Conservation (phyloP, 108 stramenopile genomes). For the Halocafeteria seosinensis region DNA sequence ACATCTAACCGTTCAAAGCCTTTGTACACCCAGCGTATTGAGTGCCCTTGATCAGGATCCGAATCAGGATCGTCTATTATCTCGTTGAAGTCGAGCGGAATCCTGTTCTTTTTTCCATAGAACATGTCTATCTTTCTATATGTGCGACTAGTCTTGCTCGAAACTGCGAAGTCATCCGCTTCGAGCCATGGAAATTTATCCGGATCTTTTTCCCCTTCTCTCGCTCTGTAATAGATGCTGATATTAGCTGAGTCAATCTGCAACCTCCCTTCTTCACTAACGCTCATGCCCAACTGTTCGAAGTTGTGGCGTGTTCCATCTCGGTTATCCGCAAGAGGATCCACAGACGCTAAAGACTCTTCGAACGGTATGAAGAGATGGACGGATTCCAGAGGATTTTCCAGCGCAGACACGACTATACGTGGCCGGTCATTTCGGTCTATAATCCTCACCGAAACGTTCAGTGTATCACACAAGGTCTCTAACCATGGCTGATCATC, state of each 20-base stretch:
- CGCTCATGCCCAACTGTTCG: not conserved
- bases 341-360: not conserved
- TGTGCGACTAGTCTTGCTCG: not conserved
- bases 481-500: not conserved
- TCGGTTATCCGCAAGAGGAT: not conserved
- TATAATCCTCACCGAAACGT: not conserved
- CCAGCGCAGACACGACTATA: not conserved
- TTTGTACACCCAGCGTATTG: not conserved
- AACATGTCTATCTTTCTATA: not conserved
- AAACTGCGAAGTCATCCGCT: not conserved
- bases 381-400: not conserved
- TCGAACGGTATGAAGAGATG: not conserved
- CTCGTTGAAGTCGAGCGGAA: not conserved
- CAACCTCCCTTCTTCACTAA: not conserved
- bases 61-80: not conserved
- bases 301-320: not conserved
- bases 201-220: not conserved
- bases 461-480: not conserved
- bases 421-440: not conserved
- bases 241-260: not conserved
- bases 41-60: not conserved
- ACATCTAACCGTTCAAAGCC: not conserved
- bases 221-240: not conserved
- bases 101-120: not conserved
- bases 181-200: not conserved